Percentiles rank a stretch among this genome's conserved stretches.
These are phyloP conservation scores for Glomus cerebriforme DNA, from an alignment of 192 early-diverging fungal species.

Conservation along the genomic window DNA sequence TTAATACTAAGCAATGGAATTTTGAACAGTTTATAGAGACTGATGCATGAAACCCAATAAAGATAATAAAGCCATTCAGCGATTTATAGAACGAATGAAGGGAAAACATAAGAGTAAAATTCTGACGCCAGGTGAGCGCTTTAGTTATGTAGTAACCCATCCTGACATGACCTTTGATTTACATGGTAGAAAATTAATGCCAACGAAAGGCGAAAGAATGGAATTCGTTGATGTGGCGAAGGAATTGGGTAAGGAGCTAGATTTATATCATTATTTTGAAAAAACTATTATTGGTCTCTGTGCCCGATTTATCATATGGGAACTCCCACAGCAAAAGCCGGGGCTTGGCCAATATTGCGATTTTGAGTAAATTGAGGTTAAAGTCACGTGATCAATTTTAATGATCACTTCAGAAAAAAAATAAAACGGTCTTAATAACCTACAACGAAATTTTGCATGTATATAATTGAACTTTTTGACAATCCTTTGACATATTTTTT, in stretches of 20 bases:
- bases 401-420: too few relatives aligned
- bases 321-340: too few relatives aligned
- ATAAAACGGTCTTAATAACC: too few relatives aligned
- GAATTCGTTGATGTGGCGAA: conserved; percentile 10
- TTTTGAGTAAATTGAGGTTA: too few relatives aligned
- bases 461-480: too few relatives aligned
- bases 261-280: background rate
- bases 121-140: background rate
- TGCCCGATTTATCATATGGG: conserved; percentile 11
- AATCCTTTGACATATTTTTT: too few relatives aligned
- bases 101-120: background rate
- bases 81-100: background rate
- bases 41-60: background rate
- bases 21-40: background rate
- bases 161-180: background rate
- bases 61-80: background rate
- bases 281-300: conserved; percentile 8
- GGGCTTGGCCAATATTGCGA: too few relatives aligned
- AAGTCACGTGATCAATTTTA: too few relatives aligned
- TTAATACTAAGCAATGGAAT: too few relatives aligned
- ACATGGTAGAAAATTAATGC: background rate
- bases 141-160: conserved; percentile 12
- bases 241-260: background rate
- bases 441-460: too few relatives aligned
- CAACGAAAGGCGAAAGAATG: background rate